Percentiles rank a stretch among this genome's conserved stretches.
These are phyloP conservation scores for Arctium lappa DNA, from an alignment of 129 eudicot genomes.

Conservation along the genomic window DNA sequence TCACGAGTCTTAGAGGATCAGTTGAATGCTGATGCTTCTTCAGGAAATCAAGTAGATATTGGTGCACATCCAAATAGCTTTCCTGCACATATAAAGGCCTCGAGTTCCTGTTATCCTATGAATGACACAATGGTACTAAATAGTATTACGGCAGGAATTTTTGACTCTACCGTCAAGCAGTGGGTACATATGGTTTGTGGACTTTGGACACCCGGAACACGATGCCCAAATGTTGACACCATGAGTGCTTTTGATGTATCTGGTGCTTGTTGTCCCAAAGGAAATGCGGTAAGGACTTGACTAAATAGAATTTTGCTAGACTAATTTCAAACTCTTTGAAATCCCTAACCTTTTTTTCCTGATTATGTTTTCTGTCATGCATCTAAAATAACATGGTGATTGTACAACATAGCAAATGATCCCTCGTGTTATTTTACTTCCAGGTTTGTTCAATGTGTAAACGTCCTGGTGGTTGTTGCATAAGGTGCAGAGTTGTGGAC, in stretches of 20 bases:
- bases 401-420: neutral
- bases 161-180: conserved; percentile 52
- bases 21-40: conserved; percentile 1
- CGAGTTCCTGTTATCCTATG: conserved; percentile 14
- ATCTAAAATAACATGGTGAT: neutral
- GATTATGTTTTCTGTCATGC: conserved; percentile 1
- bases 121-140: conserved; percentile 23
- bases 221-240: conserved; percentile 68
- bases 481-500: conserved; percentile 45
- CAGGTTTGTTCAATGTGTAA: conserved; percentile 62
- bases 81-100: conserved; percentile 19
- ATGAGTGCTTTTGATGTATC: conserved; percentile 73
- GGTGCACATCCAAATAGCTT: conserved; percentile 19
- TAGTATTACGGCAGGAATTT: conserved; percentile 44
- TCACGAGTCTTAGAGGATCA: conserved; percentile 12
- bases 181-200: conserved; percentile 80
- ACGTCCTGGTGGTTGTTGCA: conserved; percentile 61
- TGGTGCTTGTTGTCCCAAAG: conserved; percentile 38
- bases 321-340: neutral
- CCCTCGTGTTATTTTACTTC: neutral
- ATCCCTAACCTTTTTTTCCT: neutral
- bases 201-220: conserved; percentile 65
- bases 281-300: conserved; percentile 36
- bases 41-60: conserved; percentile 10
- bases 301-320: neutral